phyloP scores from a whole-genome alignment of 2,329 filamentous ascomycete genomes.

The Tolypocladium amazonense region DNA sequence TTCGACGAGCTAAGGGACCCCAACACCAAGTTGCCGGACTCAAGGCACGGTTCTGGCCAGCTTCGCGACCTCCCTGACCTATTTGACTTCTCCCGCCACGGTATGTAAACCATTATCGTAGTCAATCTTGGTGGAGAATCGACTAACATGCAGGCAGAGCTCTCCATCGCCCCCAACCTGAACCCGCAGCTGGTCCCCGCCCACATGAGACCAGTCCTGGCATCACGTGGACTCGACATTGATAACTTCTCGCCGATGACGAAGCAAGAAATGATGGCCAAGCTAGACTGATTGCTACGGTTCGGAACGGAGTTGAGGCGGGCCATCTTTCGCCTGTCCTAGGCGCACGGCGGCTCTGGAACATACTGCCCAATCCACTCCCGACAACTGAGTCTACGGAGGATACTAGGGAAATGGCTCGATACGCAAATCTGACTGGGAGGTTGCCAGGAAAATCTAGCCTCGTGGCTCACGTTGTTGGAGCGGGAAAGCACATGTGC shows the following conservation, averaged over 20 bases:
- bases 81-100: constrained; percentile 90
- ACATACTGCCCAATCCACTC: constrained; percentile 16
- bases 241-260: constrained; percentile 86
- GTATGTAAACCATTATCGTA: constrained; percentile 41
- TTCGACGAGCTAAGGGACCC: constrained; percentile 94
- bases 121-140: neutral
- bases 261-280: constrained; percentile 95
- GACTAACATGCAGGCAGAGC: constrained; percentile 47
- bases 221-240: constrained; percentile 74
- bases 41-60: constrained; percentile 73
- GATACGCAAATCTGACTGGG: constrained; percentile 15
- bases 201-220: constrained; percentile 67
- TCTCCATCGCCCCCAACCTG: constrained; percentile 85
- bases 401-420: constrained; percentile 16
- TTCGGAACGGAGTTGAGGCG: constrained; percentile 18
- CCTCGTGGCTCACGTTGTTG: constrained; percentile 14
- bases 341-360: constrained; percentile 19
- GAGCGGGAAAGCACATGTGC: constrained; percentile 4
- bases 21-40: constrained; percentile 85
- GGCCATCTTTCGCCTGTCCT: constrained; percentile 18
- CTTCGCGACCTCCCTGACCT: constrained; percentile 74
- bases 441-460: constrained; percentile 15
- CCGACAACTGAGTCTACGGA: constrained; percentile 17
- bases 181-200: constrained; percentile 81
- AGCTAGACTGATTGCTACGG: constrained; percentile 65